Percentiles rank a stretch among this genome's conserved stretches.
Conservation (phyloP, 23 red algal genomes). For the Chondrus crispus region DNA sequence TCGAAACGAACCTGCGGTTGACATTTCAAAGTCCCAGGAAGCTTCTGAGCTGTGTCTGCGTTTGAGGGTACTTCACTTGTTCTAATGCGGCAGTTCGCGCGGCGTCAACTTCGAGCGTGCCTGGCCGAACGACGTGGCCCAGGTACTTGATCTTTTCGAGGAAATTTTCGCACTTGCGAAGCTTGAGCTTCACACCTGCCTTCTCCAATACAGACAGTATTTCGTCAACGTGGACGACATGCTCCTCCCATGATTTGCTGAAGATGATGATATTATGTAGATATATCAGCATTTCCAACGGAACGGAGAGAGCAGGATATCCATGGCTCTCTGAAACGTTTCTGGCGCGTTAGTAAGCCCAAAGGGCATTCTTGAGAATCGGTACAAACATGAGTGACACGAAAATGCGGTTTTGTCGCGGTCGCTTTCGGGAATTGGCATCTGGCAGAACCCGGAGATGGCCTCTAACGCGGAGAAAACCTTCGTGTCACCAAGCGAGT, state of each 20-base stretch:
- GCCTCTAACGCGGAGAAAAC: neutral
- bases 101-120: neutral
- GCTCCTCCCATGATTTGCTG: neutral
- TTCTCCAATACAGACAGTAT: neutral
- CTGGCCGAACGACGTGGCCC: neutral
- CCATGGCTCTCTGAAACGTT: conserved; percentile 27
- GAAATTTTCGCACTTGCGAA: conserved; percentile 30
- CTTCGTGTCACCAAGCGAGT: neutral
- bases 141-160: conserved; percentile 15
- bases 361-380: conserved; percentile 17
- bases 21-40: neutral
- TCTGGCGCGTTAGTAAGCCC: conserved; percentile 13
- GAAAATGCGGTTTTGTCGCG: conserved; percentile 4
- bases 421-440: neutral
- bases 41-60: neutral
- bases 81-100: neutral
- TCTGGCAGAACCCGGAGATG: neutral
- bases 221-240: neutral
- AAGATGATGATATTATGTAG: conserved; percentile 35
- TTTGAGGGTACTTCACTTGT: neutral
- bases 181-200: conserved; percentile 15
- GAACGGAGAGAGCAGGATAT: conserved; percentile 6
- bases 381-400: neutral
- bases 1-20: neutral
- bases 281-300: conserved; percentile 7